phyloP scores from a whole-genome alignment of 2,329 filamentous ascomycete genomes.

The Diaporthe citrichinensis region DNA sequence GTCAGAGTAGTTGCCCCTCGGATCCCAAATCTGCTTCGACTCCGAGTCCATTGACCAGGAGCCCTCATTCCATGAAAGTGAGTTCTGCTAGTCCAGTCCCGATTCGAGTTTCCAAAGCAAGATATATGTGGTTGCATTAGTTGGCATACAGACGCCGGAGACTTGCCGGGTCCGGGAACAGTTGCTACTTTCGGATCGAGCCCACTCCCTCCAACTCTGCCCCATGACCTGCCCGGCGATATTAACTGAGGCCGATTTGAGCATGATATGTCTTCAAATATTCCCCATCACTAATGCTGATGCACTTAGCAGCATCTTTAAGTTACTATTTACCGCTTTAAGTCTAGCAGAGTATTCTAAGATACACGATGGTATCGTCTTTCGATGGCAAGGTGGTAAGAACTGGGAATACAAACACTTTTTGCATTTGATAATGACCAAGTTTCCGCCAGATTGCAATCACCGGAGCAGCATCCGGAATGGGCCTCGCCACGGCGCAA shows the following conservation, averaged over 20 bases:
- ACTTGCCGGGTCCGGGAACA: background rate
- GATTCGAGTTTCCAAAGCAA: background rate
- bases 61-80: background rate
- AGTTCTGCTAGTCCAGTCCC: background rate
- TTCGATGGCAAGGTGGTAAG: constrained; percentile 18
- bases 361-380: background rate
- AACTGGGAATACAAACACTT: background rate
- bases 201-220: background rate
- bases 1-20: background rate
- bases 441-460: background rate
- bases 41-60: background rate
- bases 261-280: background rate
- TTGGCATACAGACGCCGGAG: background rate
- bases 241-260: background rate
- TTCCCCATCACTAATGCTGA: no score
- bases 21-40: background rate
- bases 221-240: no score
- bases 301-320: background rate
- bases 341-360: background rate
- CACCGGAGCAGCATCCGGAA: background rate
- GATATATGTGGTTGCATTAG: background rate
- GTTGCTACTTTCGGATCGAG: background rate
- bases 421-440: background rate
- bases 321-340: no score
- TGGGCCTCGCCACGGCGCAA: constrained; percentile 3